phyloP scores from a whole-genome alignment of 306 rosid species.

The Coriaria nepalensis region DNA sequence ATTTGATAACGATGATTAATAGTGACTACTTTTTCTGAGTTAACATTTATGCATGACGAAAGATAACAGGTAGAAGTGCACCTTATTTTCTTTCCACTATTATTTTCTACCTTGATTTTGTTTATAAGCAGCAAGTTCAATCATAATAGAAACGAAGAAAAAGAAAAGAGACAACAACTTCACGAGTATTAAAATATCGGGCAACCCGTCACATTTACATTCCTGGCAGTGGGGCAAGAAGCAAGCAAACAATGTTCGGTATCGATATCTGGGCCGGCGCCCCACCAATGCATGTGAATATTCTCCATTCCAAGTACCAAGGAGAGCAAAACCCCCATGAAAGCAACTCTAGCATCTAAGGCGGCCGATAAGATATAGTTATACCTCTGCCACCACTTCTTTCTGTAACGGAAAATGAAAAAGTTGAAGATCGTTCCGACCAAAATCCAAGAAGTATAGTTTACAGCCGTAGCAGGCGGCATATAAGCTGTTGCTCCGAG shows the following conservation, averaged over 20 bases:
- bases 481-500: slow-evolving; percentile 21
- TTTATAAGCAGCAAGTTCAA: too few relatives aligned
- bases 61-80: too few relatives aligned
- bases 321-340: slow-evolving; percentile 41
- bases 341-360: slow-evolving; percentile 30
- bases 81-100: too few relatives aligned
- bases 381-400: slow-evolving; percentile 32
- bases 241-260: slow-evolving; percentile 42
- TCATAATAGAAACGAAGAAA: too few relatives aligned
- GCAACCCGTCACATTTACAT: slow-evolving; percentile 27
- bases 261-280: slow-evolving; percentile 8
- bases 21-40: too few relatives aligned
- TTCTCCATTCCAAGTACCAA: slow-evolving; percentile 16
- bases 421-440: slow-evolving; percentile 17
- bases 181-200: slow-evolving; percentile 19
- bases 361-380: slow-evolving; percentile 34
- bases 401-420: slow-evolving; percentile 22
- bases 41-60: too few relatives aligned
- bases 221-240: slow-evolving; percentile 49
- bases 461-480: slow-evolving; percentile 27
- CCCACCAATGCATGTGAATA: slow-evolving; percentile 40
- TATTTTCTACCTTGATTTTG: too few relatives aligned
- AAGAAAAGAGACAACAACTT: too few relatives aligned
- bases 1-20: too few relatives aligned
- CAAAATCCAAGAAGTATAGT: slow-evolving; percentile 27